Conservation (phyloP, 1,284 basidiomycete genomes). For the Schizophyllum commune region DNA sequence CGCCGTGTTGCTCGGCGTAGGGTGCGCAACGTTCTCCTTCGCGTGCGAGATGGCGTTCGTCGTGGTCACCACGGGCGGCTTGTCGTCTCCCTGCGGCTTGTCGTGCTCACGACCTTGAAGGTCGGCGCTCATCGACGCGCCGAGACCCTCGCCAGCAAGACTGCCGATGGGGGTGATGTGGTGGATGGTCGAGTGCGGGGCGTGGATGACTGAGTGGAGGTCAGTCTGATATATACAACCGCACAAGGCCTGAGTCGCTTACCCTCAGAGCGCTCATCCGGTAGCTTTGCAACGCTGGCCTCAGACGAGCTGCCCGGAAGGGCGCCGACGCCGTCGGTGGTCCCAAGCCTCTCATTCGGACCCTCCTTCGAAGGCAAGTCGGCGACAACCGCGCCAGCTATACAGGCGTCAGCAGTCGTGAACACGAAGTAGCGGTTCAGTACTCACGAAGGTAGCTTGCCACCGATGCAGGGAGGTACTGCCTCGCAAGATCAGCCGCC, state of each 20-base stretch:
- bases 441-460: not conserved
- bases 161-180: not conserved
- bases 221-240: not conserved
- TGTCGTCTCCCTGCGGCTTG: not conserved
- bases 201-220: not conserved
- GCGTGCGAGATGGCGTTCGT: not conserved
- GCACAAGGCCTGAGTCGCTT: too few relatives aligned
- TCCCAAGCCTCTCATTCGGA: not conserved
- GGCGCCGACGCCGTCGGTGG: not conserved
- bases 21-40: not conserved
- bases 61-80: not conserved
- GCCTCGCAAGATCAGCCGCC: not conserved
- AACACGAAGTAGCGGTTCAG: not conserved
- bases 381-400: not conserved
- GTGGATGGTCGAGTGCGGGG: not conserved
- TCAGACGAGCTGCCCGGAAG: constrained; percentile 1
- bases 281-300: constrained; percentile 1
- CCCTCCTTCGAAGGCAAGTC: not conserved
- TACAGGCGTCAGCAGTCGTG: not conserved
- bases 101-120: not conserved
- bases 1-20: not conserved
- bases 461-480: not conserved
- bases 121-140: not conserved
- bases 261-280: not conserved
- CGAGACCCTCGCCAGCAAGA: not conserved